phyloP scores from a whole-genome alignment of 2,329 filamentous ascomycete genomes.

The Aspergillus proliferans region DNA sequence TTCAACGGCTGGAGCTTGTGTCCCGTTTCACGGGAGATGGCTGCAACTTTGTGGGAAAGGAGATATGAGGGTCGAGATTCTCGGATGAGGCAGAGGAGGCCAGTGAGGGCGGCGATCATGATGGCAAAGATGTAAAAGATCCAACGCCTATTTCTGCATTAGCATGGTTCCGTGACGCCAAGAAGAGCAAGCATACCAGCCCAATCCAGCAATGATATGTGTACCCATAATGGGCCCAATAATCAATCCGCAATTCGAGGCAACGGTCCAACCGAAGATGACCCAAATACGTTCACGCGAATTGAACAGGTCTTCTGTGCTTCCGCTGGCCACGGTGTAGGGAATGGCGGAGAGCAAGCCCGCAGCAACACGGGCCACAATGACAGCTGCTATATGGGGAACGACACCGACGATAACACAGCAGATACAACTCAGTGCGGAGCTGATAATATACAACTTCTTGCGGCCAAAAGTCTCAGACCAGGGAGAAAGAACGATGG shows the following conservation, averaged over 20 bases:
- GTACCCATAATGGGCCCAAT: slow-evolving; percentile 42
- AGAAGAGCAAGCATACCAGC: slow-evolving; percentile 27
- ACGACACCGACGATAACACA: slow-evolving; percentile 35
- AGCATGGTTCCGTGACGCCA: background rate
- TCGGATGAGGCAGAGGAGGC: slow-evolving; percentile 33
- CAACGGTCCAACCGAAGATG: slow-evolving; percentile 41
- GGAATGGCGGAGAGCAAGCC: slow-evolving; percentile 45
- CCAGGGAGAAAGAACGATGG: slow-evolving; percentile 30
- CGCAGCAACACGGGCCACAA: slow-evolving; percentile 39
- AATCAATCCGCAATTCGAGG: slow-evolving; percentile 39
- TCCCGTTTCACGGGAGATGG: slow-evolving; percentile 18
- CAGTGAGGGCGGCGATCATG: slow-evolving; percentile 27
- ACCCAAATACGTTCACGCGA: slow-evolving; percentile 42
- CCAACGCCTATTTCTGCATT: slow-evolving; percentile 35
- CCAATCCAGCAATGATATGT: slow-evolving; percentile 32
- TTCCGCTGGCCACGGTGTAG: slow-evolving; percentile 43
- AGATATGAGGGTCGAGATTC: slow-evolving; percentile 44
- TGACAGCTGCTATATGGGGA: slow-evolving; percentile 30
- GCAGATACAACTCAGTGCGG: slow-evolving; percentile 22
- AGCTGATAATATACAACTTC: slow-evolving; percentile 28
- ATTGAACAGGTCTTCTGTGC: slow-evolving; percentile 47
- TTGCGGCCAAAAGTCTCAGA: slow-evolving; percentile 36
- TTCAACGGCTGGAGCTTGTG: slow-evolving; percentile 24
- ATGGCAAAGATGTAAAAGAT: slow-evolving; percentile 41
- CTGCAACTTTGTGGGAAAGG: slow-evolving; percentile 29